These are phyloP conservation scores for Celoporthe dispersa DNA, from an alignment of 2,329 filamentous ascomycete genomes.

Conservation along the genomic window DNA sequence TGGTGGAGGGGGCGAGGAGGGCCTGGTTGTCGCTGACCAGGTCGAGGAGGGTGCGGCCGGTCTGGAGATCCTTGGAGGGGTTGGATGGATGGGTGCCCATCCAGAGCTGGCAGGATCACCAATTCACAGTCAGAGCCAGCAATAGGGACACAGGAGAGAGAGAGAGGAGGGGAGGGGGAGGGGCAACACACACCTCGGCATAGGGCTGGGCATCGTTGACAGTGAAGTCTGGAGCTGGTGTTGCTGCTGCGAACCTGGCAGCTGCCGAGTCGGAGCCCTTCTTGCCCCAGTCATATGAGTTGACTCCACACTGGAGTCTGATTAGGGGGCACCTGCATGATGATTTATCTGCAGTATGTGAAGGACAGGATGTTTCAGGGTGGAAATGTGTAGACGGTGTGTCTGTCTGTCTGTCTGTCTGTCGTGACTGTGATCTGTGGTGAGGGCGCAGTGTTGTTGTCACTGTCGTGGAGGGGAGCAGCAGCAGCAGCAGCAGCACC, in stretches of 20 bases:
- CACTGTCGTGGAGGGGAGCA: neutral
- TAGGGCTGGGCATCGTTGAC: conserved; percentile 91
- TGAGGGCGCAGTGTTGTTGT: neutral
- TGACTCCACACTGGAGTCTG: conserved; percentile 87
- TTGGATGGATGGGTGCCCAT: conserved; percentile 98
- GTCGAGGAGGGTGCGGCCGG: conserved; percentile 84
- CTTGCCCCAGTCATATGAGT: conserved; percentile 99
- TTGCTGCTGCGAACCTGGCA: conserved; percentile 86
- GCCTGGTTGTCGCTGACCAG: conserved; percentile 85
- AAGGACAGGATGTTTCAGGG: conserved; percentile 9
- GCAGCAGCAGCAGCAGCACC: neutral
- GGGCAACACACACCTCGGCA: conserved; percentile 71
- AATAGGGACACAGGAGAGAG: neutral
- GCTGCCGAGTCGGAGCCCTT: conserved; percentile 85
- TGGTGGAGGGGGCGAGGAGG: conserved; percentile 75
- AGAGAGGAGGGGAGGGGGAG: conserved; percentile 1
- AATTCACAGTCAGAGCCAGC: conserved; percentile 23
- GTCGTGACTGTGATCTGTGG: conserved; percentile 8
- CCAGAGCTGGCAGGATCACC: conserved; percentile 70
- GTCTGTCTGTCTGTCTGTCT: too few relatives aligned
- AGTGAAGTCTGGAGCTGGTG: conserved; percentile 72
- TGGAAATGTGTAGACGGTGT: conserved; percentile 5
- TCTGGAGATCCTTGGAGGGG: conserved; percentile 85
- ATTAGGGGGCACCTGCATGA: conserved; percentile 80
- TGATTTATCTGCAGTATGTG: conserved; percentile 18